Percentiles rank a stretch among this genome's conserved stretches.
These are phyloP conservation scores for Astragalus membranaceus DNA, from an alignment of 306 rosid genomes.

Conservation along the genomic window DNA sequence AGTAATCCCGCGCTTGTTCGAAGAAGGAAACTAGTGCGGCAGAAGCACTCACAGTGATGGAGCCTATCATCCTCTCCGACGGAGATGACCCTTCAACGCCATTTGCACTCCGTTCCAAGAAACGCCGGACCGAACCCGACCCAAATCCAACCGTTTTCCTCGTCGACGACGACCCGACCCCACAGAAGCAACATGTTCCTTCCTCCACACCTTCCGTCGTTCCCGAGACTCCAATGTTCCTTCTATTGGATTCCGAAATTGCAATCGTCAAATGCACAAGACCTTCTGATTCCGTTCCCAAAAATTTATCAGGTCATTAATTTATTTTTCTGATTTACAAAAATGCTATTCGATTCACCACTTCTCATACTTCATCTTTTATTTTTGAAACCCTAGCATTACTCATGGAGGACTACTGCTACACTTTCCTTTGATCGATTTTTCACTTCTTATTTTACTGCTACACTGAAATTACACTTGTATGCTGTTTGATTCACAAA, in stretches of 20 bases:
- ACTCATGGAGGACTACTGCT: not conserved
- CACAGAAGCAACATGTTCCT: conserved; percentile 27
- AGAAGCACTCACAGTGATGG: conserved; percentile 4
- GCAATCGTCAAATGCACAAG: conserved; percentile 53
- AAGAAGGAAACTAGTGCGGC: not conserved
- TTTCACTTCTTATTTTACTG: not conserved
- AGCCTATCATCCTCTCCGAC: conserved; percentile 79
- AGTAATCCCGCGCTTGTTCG: conserved; percentile 38
- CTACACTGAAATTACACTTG: not conserved
- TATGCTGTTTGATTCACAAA: not conserved
- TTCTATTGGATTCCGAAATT: conserved; percentile 35
- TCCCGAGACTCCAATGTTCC: conserved; percentile 67
- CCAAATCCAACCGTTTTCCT: conserved; percentile 39
- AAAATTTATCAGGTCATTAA: conserved; percentile 36
- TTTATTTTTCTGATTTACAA: not conserved
- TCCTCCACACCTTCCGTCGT: conserved; percentile 41
- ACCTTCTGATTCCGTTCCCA: conserved; percentile 9
- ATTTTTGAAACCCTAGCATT: not conserved
- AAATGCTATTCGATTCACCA: not conserved
- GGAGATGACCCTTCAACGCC: conserved; percentile 68
- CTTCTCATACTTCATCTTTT: not conserved
- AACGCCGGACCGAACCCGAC: conserved; percentile 44
- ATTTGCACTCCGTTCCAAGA: conserved; percentile 36
- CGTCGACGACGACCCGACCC: conserved; percentile 81
- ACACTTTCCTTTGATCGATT: not conserved